Percentiles rank a stretch among this genome's conserved stretches.
Evolutionary conservation across 495 filamentous ascomycete genomes (phyloP).

Genomic region (Aspergillus affinis): DNA sequence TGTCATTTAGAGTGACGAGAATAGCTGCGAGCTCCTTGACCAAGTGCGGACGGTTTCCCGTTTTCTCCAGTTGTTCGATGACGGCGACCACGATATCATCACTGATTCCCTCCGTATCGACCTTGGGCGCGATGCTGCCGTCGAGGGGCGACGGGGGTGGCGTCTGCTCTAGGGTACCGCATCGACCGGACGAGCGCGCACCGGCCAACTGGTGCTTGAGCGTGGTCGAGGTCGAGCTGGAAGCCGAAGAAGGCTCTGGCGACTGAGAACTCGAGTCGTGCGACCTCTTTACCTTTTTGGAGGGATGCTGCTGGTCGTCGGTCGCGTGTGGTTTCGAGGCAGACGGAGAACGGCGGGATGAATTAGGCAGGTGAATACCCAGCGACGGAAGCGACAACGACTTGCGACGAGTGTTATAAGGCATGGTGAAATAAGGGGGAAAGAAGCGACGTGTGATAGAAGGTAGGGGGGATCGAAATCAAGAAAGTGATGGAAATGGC

Average conservation of each 20-base stretch:
- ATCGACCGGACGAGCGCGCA: constrained; percentile 45
- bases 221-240: constrained; percentile 25
- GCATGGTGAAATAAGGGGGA: constrained; percentile 53
- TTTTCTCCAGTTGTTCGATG: constrained; percentile 86
- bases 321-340: constrained; percentile 52
- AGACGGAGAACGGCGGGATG: constrained; percentile 69
- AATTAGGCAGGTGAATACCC: constrained; percentile 86
- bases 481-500: neutral
- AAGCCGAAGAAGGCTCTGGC: constrained; percentile 44
- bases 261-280: constrained; percentile 58
- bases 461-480: neutral
- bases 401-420: constrained; percentile 97
- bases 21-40: constrained; percentile 91
- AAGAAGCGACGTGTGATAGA: neutral
- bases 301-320: constrained; percentile 59
- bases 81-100: constrained; percentile 94
- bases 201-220: constrained; percentile 38
- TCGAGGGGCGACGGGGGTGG: constrained; percentile 81
- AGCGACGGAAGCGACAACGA: constrained; percentile 90
- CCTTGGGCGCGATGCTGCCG: constrained; percentile 54
- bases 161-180: constrained; percentile 65
- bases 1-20: constrained; percentile 70
- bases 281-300: constrained; percentile 86
- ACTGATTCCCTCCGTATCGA: constrained; percentile 85
- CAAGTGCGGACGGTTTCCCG: constrained; percentile 88